Base-by-base conservation (phyloP, 805 yeast species). In the Schwanniomyces vanrijiae region DNA sequence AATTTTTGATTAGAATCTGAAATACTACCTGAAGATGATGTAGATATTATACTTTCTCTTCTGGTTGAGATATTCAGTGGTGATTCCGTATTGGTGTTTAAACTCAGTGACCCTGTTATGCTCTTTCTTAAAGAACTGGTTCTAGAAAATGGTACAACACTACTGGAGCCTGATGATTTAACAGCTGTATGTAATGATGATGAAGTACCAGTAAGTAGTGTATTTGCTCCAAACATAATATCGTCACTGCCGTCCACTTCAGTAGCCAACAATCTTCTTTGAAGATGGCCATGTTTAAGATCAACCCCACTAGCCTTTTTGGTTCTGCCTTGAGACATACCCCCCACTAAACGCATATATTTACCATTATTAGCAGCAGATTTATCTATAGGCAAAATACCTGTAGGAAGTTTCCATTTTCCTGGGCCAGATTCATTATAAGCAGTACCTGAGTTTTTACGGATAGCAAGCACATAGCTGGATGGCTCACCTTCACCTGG, bases 181-280 rank as follows among this genome's bases (percentile, higher is more conserved):
- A 24, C 34, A 38, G 40, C 40, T 9, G 49, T 45, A 3, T 53
- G 49, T 10, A 53, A 44, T 4, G 53, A 50, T 5, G 52, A 40
- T n/a, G 24, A 19, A 16, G 47, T 39, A 21, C 50, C 43, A 4
- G 49, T 50, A 19, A 49, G 34, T 14, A 42, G 21, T 8, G 53
- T 45, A 20, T 47, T 44, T 31, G 40, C 35, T 3, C 53, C 49
- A 8, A 48, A 37, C 13, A 43, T 40, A 16, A 39, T 38, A 40
- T 58, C 61, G 44, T 82, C 88, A 28, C 73, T 80, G 45, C 85
- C 89, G 51, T 84, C 91, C 31, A 86, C 83, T 61, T 86, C 94
- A 20, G 86, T 79, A 2, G 91, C 92, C 49, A 87, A 69, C 65
- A 86, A 72, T 40, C 89, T 75, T 21, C 86, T 87, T 45, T 81